These are phyloP conservation scores for Tetrahymena thermophila DNA, from an alignment of 73 alveolate genomes.

Conservation along the genomic window DNA sequence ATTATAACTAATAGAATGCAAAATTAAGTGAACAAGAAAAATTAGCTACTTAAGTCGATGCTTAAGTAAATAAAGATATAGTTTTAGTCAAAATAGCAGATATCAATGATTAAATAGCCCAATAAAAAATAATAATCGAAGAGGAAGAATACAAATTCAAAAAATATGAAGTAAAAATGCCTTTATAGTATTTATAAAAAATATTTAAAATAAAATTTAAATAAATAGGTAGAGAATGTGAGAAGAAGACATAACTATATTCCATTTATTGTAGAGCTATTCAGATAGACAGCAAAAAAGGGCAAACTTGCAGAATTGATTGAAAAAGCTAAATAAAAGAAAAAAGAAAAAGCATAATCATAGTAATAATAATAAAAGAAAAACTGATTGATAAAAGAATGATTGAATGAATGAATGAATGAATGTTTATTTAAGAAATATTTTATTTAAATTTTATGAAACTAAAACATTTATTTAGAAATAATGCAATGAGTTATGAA, in stretches of 20 bases:
- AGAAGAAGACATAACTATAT: slow-evolving; percentile 43
- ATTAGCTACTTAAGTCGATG: not conserved
- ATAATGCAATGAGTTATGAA: not conserved
- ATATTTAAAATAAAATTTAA: not conserved
- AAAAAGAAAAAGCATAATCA: not conserved
- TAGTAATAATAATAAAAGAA: slow-evolving; percentile 4
- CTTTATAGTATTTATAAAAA: not conserved
- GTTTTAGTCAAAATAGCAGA: not conserved
- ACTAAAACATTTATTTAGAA: not conserved
- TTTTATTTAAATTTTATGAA: too few species aligned
- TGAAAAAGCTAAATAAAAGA: slow-evolving; percentile 21
- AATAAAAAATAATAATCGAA: not conserved
- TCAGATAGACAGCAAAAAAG: slow-evolving; percentile 29
- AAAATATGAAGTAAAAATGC: not conserved
- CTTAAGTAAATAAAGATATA: not conserved
- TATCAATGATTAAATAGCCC: not conserved
- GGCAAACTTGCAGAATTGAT: slow-evolving; percentile 37
- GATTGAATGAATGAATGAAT: too few species aligned
- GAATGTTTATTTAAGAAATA: not conserved
- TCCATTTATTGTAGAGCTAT: slow-evolving; percentile 35
- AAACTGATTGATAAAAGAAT: not conserved
- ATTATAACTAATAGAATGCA: not conserved
- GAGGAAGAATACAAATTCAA: not conserved
- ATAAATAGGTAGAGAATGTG: slow-evolving; percentile 7
- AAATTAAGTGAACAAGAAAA: not conserved